Evolutionary conservation across 495 filamentous ascomycete species (phyloP).

Genomic region (Stereocaulon alpinum): DNA sequence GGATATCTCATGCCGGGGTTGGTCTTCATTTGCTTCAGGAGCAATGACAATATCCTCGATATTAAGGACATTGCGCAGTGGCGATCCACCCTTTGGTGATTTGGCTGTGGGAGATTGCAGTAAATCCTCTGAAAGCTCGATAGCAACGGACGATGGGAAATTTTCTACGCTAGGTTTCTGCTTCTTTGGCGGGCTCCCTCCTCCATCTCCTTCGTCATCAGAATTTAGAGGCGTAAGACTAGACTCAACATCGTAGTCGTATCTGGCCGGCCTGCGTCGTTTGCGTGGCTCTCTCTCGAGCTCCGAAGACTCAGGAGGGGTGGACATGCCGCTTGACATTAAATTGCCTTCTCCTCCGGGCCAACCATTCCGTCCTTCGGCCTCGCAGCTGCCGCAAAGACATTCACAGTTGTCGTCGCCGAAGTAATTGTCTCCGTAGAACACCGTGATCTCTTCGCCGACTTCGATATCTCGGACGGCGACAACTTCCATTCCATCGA

Average conservation of each 20-base stretch:
- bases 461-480: slow-evolving; percentile 68
- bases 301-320: slow-evolving; percentile 23
- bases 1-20: slow-evolving; percentile 2
- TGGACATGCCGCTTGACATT: slow-evolving; percentile 30
- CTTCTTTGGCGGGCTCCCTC: slow-evolving; percentile 4
- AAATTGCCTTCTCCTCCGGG: slow-evolving; percentile 35
- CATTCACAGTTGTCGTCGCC: slow-evolving; percentile 92
- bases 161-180: slow-evolving; percentile 5
- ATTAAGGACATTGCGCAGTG: slow-evolving; percentile 13
- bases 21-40: not conserved
- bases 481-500: slow-evolving; percentile 79
- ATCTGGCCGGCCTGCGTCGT: slow-evolving; percentile 7
- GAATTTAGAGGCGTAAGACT: slow-evolving; percentile 2
- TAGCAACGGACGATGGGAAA: not conserved
- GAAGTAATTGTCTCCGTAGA: slow-evolving; percentile 93
- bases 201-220: not conserved
- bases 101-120: slow-evolving; percentile 1
- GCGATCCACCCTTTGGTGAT: slow-evolving; percentile 6
- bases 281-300: slow-evolving; percentile 24
- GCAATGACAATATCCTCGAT: slow-evolving; percentile 9
- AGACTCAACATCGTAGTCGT: slow-evolving; percentile 1
- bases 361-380: slow-evolving; percentile 73
- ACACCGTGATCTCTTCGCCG: slow-evolving; percentile 92
- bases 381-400: slow-evolving; percentile 80
- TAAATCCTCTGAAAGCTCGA: not conserved